phyloP scores from a whole-genome alignment of 176 grass and related monocot genomes.

The Saccharum spontaneum region DNA sequence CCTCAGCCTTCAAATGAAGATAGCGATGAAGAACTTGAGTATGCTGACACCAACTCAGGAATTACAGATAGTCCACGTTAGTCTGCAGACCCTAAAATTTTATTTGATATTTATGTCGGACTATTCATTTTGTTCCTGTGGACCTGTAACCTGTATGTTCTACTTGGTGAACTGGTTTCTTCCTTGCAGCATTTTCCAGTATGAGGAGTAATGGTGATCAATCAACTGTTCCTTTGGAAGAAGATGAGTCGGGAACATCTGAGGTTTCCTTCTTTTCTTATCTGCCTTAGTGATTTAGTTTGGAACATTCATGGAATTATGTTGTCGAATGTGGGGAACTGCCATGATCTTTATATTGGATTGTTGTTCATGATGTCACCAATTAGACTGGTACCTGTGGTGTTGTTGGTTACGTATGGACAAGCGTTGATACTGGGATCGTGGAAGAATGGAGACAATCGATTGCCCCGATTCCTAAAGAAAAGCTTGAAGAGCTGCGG shows the following conservation, averaged over 20 bases:
- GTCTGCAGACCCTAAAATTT: conserved; percentile 9
- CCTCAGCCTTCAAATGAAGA: conserved; percentile 87
- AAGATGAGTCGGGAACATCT: conserved; percentile 37
- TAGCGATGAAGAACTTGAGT: conserved; percentile 97
- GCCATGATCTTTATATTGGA: conserved; percentile 8
- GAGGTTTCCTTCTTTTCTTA: conserved; percentile 53
- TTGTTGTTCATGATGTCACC: conserved; percentile 37
- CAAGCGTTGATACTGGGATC: conserved; percentile 55
- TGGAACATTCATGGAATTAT: conserved; percentile 16
- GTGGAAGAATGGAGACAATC: conserved; percentile 91
- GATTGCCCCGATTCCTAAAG: conserved; percentile 76
- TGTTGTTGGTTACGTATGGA: conserved; percentile 83
- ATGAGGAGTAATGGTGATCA: conserved; percentile 56
- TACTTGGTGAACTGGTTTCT: conserved; percentile 32
- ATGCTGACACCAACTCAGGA: conserved; percentile 79
- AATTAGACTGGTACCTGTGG: conserved; percentile 60
- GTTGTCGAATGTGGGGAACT: conserved; percentile 15
- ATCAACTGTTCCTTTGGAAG: conserved; percentile 41
- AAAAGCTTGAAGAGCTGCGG: conserved; percentile 67
- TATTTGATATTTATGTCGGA: not conserved
- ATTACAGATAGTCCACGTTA: conserved; percentile 85
- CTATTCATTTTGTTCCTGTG: conserved; percentile 4
- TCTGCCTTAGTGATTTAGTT: conserved; percentile 4
- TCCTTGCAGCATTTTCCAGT: conserved; percentile 72
- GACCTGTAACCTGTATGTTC: conserved; percentile 21